Base-by-base conservation (phyloP, 768 basidiomycete genomes). In the Termitomyces titanicus region DNA sequence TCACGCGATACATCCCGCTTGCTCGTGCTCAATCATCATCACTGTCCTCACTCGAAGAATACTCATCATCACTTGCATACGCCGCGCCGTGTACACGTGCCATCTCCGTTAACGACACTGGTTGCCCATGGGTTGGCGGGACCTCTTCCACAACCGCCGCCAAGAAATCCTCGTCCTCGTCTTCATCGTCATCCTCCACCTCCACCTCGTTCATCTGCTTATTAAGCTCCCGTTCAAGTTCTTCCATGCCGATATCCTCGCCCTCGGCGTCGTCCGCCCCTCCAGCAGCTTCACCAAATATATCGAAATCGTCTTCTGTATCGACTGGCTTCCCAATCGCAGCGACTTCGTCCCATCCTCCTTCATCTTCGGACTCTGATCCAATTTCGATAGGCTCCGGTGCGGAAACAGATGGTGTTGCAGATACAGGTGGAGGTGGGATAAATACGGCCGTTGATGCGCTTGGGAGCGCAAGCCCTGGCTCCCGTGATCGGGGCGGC, bases 81-180 rank as follows among this genome's bases (percentile, higher is more conserved):
- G 75, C 71, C 34, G 59, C 71, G 24, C 42, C 58, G 3, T 5
- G n/a, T n/a, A n/a, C n/a, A n/a, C n/a, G 49, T 37, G 56, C 66
- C 49, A 64, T 43, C 54, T 63, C 54, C 39, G 57, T 54, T 51
- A 57, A 20, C 10, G 63, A 60, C 45, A 62, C 49, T 24, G 63
- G 63, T 34, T 43, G 45, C 12, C 63, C 63, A 24, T 55, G 55
- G 17, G 49, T 34, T 6, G 51, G 15, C 3, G 57, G 53, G 25
- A 50, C 63, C 27, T 61, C 51, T 38, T 60, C 58, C 57, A 76
- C 67, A 22, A 69, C 78, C 54, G 68, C 70, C n/a, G 71, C 74
- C 39, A 80, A 67, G 55, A 79, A 79, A 61, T 83, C 81, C n/a
- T 80, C 81, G n/a, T 78, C 79, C 20, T 80, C 81, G 11, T 78